These are phyloP conservation scores for Tulasnella sp. DNA, from an alignment of 768 basidiomycete genomes.

Conservation along the genomic window DNA sequence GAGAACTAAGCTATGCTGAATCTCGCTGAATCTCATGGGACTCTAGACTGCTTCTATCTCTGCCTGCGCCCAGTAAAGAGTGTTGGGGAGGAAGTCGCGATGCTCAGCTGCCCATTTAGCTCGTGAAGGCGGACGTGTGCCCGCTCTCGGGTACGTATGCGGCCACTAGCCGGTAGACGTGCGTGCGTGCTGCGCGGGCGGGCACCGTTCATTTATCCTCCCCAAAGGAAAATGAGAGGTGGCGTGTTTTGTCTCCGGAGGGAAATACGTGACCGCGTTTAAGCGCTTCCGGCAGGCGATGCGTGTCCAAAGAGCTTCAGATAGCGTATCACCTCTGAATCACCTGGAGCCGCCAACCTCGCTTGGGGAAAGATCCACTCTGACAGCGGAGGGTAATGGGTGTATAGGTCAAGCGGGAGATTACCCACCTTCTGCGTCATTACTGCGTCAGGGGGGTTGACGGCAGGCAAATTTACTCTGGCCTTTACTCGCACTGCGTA, in stretches of 20 bases:
- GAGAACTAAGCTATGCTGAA: background rate
- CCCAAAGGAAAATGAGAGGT: constrained; percentile 12
- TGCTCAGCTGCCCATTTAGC: background rate
- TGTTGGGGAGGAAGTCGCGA: background rate
- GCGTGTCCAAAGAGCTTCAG: background rate
- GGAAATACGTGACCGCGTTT: background rate
- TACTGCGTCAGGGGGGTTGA: background rate
- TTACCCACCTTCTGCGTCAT: background rate
- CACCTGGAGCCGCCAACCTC: background rate
- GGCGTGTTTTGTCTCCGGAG: background rate
- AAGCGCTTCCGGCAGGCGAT: background rate
- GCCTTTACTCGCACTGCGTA: background rate
- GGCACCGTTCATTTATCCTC: background rate
- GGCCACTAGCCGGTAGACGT: background rate
- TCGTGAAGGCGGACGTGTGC: background rate
- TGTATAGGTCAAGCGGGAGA: background rate
- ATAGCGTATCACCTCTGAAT: background rate
- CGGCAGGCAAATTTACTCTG: background rate
- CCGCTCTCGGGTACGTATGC: background rate
- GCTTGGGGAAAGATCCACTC: background rate
- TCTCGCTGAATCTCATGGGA: background rate
- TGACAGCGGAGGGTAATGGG: background rate
- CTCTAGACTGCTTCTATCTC: background rate
- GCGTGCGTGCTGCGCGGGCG: background rate
- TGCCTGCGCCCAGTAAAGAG: background rate